Evolutionary conservation across 78 protist genomes (phyloP).

Genomic region (Cavenderia fasciculata): DNA sequence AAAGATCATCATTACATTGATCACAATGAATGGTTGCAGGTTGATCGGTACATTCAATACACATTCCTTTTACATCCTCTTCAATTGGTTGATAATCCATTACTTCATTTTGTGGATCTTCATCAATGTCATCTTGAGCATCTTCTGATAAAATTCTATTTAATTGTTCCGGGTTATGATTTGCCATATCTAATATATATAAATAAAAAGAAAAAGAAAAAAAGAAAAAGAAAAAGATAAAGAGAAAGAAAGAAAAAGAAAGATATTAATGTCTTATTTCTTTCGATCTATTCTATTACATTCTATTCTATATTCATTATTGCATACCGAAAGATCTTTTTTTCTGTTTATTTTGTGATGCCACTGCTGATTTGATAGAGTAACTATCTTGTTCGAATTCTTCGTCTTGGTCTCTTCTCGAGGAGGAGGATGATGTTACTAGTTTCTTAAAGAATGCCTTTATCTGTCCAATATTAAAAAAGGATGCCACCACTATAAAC

Average conservation of each 20-base stretch:
- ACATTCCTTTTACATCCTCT: conserved; percentile 39
- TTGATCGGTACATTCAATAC: conserved; percentile 70
- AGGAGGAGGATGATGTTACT: background rate
- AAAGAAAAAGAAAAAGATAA: background rate
- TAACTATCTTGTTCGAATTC: background rate
- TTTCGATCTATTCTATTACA: background rate
- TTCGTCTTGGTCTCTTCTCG: no score
- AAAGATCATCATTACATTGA: conserved; percentile 43
- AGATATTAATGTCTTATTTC: no score
- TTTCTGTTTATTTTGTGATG: background rate
- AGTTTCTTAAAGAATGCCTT: background rate
- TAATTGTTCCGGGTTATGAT: background rate
- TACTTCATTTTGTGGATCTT: background rate
- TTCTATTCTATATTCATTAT: background rate
- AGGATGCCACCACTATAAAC: conserved; percentile 4
- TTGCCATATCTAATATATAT: background rate
- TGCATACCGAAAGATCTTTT: conserved; percentile 11
- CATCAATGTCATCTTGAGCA: conserved; percentile 29
- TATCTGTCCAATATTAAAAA: background rate
- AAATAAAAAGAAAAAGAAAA: background rate
- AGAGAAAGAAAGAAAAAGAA: background rate
- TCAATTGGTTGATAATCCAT: background rate
- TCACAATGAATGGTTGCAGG: conserved; percentile 21
- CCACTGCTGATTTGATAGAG: conserved; percentile 16
- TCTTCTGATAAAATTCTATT: background rate